Percentiles rank a stretch among this genome's conserved stretches.
phyloP scores from a whole-genome alignment of 2,329 filamentous ascomycete genomes.

The Aspergillaceae sp. region DNA sequence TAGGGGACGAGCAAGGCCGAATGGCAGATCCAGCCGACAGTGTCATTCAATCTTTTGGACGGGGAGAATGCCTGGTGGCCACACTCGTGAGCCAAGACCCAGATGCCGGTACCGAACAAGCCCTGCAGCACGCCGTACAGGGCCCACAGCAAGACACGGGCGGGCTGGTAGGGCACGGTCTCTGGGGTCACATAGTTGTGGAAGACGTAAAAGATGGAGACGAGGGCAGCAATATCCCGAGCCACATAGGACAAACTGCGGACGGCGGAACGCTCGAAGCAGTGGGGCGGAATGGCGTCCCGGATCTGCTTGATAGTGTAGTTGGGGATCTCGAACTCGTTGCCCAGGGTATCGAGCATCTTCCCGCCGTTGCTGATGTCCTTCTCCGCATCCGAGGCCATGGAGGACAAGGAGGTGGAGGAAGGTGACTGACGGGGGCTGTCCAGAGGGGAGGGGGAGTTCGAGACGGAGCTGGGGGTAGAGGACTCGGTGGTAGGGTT shows the following conservation, averaged over 20 bases:
- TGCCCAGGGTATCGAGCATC: slow-evolving; percentile 86
- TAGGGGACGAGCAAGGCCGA: slow-evolving; percentile 86
- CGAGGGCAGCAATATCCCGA: slow-evolving; percentile 66
- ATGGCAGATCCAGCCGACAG: slow-evolving; percentile 85
- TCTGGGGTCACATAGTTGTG: slow-evolving; percentile 85
- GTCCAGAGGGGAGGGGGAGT: slow-evolving; percentile 52
- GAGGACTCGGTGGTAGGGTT: slow-evolving; percentile 49
- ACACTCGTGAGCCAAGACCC: slow-evolving; percentile 97
- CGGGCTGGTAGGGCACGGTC: slow-evolving; percentile 60
- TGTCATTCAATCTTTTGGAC: slow-evolving; percentile 84
- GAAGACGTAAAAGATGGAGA: slow-evolving; percentile 74
- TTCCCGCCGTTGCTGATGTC: slow-evolving; percentile 32
- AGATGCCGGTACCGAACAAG: slow-evolving; percentile 84
- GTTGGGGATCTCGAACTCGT: slow-evolving; percentile 85
- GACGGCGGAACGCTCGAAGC: slow-evolving; percentile 76
- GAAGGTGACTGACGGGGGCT: slow-evolving; percentile 61
- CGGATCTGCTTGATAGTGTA: slow-evolving; percentile 97
- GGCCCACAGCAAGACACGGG: slow-evolving; percentile 58
- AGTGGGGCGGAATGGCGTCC: slow-evolving; percentile 95
- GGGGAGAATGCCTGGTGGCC: slow-evolving; percentile 93
- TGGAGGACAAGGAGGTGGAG: slow-evolving; percentile 83
- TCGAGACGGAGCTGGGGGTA: slow-evolving; percentile 44
- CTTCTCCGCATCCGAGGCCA: slow-evolving; percentile 60
- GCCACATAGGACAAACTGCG: slow-evolving; percentile 73
- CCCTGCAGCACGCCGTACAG: slow-evolving; percentile 75